Conservation (phyloP, 169 alveolate genomes). For the Besnoitia besnoiti region DNA sequence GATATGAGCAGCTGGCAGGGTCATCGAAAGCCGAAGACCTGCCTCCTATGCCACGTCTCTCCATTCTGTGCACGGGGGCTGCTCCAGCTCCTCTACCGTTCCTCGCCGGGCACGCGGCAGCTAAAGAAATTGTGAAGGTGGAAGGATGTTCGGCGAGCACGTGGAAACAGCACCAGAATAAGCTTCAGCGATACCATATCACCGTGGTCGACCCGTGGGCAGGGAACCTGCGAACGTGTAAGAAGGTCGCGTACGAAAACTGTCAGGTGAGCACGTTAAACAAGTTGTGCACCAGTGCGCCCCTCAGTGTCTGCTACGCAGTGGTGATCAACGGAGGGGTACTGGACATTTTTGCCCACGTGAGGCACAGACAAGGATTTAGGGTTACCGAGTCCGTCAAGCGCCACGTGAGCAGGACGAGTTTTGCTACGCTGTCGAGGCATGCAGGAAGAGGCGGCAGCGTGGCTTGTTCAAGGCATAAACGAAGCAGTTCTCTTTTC, state of each 20-base stretch:
- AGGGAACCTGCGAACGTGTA: background rate
- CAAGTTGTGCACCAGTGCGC: background rate
- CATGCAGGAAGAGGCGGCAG: too few species aligned
- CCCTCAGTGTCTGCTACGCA: too few species aligned
- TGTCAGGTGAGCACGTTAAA: background rate
- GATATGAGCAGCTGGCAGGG: constrained; percentile 17
- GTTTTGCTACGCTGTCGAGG: too few species aligned
- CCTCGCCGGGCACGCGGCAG: constrained; percentile 25
- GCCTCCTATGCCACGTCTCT: background rate
- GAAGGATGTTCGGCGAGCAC: background rate
- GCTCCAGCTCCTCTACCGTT: constrained; percentile 32
- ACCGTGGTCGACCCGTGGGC: constrained; percentile 30
- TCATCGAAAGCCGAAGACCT: background rate
- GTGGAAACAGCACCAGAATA: background rate
- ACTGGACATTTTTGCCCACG: background rate
- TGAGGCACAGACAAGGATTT: background rate
- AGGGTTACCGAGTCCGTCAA: too few species aligned
- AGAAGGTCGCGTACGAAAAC: constrained; percentile 7
- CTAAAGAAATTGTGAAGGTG: background rate
- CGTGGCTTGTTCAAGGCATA: too few species aligned
- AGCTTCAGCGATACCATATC: background rate
- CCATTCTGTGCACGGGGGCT: constrained; percentile 12
- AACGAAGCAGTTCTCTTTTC: too few species aligned
- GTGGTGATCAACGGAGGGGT: background rate
- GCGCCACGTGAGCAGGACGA: too few species aligned